Conservation (phyloP, 257 asterid species). For the Solanum etuberosum region DNA sequence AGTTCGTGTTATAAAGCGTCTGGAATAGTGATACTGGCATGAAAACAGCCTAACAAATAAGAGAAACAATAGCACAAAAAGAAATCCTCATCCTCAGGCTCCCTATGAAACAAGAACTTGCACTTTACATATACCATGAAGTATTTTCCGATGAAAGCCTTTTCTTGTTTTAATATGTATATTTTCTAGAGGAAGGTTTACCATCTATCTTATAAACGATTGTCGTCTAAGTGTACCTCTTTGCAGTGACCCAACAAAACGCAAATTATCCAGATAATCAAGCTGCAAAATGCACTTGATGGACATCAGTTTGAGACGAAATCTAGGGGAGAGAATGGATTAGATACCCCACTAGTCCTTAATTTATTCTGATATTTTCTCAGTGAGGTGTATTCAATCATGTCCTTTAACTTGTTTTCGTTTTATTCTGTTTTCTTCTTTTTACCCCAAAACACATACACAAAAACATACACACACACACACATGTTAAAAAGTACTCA, state of each 20-base stretch:
- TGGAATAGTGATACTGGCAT: neutral
- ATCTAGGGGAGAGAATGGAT: neutral
- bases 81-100: neutral
- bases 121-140: neutral
- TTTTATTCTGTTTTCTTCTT: neutral
- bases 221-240: neutral
- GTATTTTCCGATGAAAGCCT: neutral
- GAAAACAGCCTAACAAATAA: neutral
- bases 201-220: neutral
- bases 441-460: neutral
- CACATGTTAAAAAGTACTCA: neutral
- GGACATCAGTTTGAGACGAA: neutral
- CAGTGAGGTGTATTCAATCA: neutral
- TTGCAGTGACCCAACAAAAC: neutral
- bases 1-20: conserved; percentile 9
- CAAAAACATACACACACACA: neutral
- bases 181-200: neutral
- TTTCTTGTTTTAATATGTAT: neutral
- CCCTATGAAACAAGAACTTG: neutral
- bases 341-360: neutral
- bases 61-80: neutral
- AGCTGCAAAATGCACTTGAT: neutral
- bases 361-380: neutral
- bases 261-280: neutral
- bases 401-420: neutral